Base-by-base conservation (phyloP, 2,329 filamentous ascomycete species). In the Hypoxylon sp. region DNA sequence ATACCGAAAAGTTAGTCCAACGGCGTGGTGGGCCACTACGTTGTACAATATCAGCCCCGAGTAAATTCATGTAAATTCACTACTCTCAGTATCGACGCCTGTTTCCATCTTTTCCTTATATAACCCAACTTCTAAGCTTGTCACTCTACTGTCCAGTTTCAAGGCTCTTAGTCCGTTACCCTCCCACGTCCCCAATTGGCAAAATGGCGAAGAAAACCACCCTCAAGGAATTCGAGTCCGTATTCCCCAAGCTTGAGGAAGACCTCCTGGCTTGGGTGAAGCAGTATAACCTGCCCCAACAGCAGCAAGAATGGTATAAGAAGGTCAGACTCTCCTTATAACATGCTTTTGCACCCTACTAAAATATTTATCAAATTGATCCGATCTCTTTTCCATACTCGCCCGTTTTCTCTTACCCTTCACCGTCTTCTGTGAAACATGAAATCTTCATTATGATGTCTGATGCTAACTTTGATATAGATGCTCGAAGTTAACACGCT, bases 261-360 rank as follows among this genome's bases (percentile, higher is more conserved):
- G 93, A 94, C 77, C 85, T 99, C 64, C 86, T 94, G 74, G 90
- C 89, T 71, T 90, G 96, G 83, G 92, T 91, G 74, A 88, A 90
- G 79, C 85, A 88, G 76, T 97, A 97, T 85, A 94, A 94, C 68
- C 86, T 98, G 31, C 94, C 96, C 59, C 82, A 91, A 74, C 87
- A 92, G 81, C 92, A 94, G 69, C 83, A 95, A 66, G 87, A 93
- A 76, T 98, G 95, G 95, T 94, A 94, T 82, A 90, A 93, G 81
- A 88, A 90, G 83, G 94, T 96, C 79, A 74, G 82, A 35, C 5
- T 35, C 39, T 26, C 26, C 54, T 37, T 37, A 22, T 61, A 22
- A 31, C 42, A 11, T 24, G n/a, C 13, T 13, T 35, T 19, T 61
- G 24, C 68, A 53, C 39, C 63, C 70, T 22, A 50, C 17, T 22